phyloP scores from a whole-genome alignment of 2,329 filamentous ascomycete species.

The Capronia americana region DNA sequence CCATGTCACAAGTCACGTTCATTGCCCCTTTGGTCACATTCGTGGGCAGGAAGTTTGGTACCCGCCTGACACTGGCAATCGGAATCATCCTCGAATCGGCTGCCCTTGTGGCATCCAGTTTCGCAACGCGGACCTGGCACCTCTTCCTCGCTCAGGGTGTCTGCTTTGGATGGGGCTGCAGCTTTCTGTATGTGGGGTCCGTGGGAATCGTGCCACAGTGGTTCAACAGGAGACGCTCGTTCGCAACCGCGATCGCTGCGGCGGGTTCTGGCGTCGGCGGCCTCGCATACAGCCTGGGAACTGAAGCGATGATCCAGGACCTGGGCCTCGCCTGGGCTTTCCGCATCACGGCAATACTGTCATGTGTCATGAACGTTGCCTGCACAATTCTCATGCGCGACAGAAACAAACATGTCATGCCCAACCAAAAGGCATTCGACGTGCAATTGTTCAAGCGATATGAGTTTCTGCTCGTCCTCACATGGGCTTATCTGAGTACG shows the following conservation, averaged over 20 bases:
- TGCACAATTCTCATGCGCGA: constrained; percentile 40
- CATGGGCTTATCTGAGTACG: constrained; percentile 53
- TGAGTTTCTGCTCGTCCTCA: constrained; percentile 34
- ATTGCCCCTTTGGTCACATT: constrained; percentile 40
- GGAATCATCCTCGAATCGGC: constrained; percentile 32
- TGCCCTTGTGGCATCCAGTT: constrained; percentile 39
- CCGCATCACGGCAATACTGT: constrained; percentile 40
- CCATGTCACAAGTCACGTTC: constrained; percentile 37
- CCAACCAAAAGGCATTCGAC: constrained; percentile 35
- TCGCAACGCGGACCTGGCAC: constrained; percentile 32
- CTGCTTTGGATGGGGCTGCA: constrained; percentile 39
- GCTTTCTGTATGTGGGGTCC: constrained; percentile 37
- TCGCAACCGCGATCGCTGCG: constrained; percentile 40
- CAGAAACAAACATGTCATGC: constrained; percentile 36
- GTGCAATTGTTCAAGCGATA: constrained; percentile 26
- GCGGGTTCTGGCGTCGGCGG: constrained; percentile 43
- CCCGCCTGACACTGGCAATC: constrained; percentile 30
- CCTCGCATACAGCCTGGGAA: constrained; percentile 38
- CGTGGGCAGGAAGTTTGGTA: constrained; percentile 32
- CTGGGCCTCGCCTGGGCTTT: constrained; percentile 40
- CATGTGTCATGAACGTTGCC: constrained; percentile 33
- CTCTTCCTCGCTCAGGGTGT: constrained; percentile 41
- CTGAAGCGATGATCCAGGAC: constrained; percentile 38
- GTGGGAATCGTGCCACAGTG: constrained; percentile 39
- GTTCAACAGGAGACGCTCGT: constrained; percentile 40